Evolutionary conservation across 352 stramenopile genomes (phyloP).

Genomic region (Phytophthora sansomeana): DNA sequence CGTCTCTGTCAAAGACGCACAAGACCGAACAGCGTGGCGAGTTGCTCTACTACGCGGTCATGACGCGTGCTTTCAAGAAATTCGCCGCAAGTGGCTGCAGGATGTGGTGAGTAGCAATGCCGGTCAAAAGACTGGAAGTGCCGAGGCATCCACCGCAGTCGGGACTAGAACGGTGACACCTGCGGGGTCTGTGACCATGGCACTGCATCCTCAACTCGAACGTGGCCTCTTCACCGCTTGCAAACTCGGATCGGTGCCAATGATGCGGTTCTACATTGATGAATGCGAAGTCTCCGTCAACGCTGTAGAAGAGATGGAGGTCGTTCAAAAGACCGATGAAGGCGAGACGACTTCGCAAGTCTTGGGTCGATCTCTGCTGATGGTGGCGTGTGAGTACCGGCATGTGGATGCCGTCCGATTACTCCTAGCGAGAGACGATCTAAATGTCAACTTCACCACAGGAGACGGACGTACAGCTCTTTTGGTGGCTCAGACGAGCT

Average conservation of each 20-base stretch:
- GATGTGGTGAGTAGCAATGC: slow-evolving; percentile 33
- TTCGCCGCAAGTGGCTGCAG: slow-evolving; percentile 68
- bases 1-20: slow-evolving; percentile 48
- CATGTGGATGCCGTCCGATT: slow-evolving; percentile 28
- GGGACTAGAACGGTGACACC: slow-evolving; percentile 10
- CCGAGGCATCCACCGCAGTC: slow-evolving; percentile 6
- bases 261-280: slow-evolving; percentile 44
- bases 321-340: background rate
- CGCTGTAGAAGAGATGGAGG: slow-evolving; percentile 21
- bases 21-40: slow-evolving; percentile 65
- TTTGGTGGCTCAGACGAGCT: slow-evolving; percentile 17
- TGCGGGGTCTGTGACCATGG: slow-evolving; percentile 9
- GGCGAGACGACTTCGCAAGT: background rate
- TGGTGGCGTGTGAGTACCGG: slow-evolving; percentile 37
- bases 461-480: slow-evolving; percentile 27
- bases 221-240: slow-evolving; percentile 35
- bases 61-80: slow-evolving; percentile 69
- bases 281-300: slow-evolving; percentile 53
- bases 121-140: slow-evolving; percentile 3
- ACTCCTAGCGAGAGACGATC: slow-evolving; percentile 33
- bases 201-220: slow-evolving; percentile 51
- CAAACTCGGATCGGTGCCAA: slow-evolving; percentile 31
- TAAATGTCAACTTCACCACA: slow-evolving; percentile 24
- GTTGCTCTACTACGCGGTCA: slow-evolving; percentile 62
- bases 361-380: slow-evolving; percentile 34